Percentiles rank a stretch among this genome's conserved stretches.
Conservation (phyloP, 1,139 yeast genomes). For the Zygosaccharomyces sapae region DNA sequence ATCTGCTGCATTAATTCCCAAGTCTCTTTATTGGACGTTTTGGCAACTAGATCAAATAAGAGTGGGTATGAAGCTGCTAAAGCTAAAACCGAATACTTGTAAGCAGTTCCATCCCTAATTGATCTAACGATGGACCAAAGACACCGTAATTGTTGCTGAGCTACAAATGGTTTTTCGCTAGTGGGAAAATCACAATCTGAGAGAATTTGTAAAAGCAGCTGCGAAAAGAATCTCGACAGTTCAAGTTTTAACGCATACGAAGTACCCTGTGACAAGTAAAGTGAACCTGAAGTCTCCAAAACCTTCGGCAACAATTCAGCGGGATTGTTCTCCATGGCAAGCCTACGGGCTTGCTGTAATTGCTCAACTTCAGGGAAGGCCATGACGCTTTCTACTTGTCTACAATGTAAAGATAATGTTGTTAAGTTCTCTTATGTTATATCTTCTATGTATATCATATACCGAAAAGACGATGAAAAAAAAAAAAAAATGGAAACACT, state of each 20-base stretch:
- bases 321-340: conserved; percentile 45
- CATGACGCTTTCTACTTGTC: not conserved
- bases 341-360: conserved; percentile 48
- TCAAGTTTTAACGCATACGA: conserved; percentile 39
- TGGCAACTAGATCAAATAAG: conserved; percentile 39
- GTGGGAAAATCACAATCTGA: conserved; percentile 23
- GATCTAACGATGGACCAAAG: conserved; percentile 24
- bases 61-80: conserved; percentile 36
- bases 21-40: conserved; percentile 36
- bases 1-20: conserved; percentile 36
- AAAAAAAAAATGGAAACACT: not conserved
- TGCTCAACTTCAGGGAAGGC: conserved; percentile 35
- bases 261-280: conserved; percentile 42
- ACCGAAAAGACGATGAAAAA: not conserved
- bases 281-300: conserved; percentile 48
- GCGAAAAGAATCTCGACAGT: conserved; percentile 26
- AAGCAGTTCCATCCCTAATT: conserved; percentile 32
- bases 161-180: conserved; percentile 34
- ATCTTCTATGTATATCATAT: not conserved
- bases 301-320: conserved; percentile 49
- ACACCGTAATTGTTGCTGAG: conserved; percentile 28
- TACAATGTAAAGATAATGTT: no score
- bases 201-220: conserved; percentile 27
- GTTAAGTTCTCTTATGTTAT: not conserved
- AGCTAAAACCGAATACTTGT: conserved; percentile 35